These are phyloP conservation scores for Acanthamoeba triangularis DNA, from an alignment of 208 protist genomes.

Conservation along the genomic window DNA sequence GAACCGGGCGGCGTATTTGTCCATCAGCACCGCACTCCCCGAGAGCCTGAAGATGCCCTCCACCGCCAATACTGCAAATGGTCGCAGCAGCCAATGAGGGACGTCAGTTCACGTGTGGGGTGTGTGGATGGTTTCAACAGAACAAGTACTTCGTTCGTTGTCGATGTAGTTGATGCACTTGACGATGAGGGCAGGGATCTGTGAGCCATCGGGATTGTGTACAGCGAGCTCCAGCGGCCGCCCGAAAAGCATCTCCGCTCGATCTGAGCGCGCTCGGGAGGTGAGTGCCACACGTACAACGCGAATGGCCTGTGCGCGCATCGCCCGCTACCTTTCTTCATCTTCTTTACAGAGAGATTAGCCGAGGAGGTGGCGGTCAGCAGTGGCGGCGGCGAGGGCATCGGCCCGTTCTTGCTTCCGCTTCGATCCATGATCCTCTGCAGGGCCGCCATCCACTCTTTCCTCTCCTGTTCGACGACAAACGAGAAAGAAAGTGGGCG, in stretches of 20 bases:
- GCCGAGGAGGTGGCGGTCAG: background rate
- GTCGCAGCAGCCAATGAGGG: background rate
- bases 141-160: slow-evolving; percentile 56
- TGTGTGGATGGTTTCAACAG: background rate
- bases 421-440: slow-evolving; percentile 44
- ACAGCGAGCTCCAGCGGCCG: slow-evolving; percentile 45
- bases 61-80: background rate
- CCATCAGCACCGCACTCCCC: slow-evolving; percentile 53
- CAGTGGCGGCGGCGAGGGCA: slow-evolving; percentile 55
- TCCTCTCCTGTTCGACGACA: background rate
- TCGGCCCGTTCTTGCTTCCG: slow-evolving; percentile 35
- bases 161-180: slow-evolving; percentile 70
- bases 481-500: background rate
- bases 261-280: background rate
- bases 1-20: slow-evolving; percentile 61
- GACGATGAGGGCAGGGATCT: slow-evolving; percentile 67
- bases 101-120: too few relatives aligned
- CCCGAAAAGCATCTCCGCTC: slow-evolving; percentile 53
- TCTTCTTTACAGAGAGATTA: background rate
- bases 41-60: slow-evolving; percentile 73
- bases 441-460: slow-evolving; percentile 31
- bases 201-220: slow-evolving; percentile 69
- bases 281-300: background rate
- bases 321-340: background rate
- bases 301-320: background rate